A percentile compares a stretch with the other conserved stretches of the same genome.
Conservation (phyloP, 805 yeast species). For the Starmerella vitae region DNA sequence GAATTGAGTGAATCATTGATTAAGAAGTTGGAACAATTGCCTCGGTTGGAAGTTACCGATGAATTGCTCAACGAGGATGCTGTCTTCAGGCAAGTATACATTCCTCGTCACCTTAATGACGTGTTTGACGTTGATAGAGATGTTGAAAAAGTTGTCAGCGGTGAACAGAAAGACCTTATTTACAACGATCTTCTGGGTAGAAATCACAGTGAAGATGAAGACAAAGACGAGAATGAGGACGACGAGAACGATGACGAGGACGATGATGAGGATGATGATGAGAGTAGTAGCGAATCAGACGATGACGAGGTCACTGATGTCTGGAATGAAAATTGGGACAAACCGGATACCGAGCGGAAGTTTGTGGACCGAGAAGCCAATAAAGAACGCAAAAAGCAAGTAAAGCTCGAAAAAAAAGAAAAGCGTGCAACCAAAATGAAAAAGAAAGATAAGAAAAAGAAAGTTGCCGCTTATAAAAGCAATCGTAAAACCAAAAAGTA, state of each 20-base stretch:
- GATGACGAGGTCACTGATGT: slow-evolving; percentile 29
- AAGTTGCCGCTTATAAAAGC: slow-evolving; percentile 40
- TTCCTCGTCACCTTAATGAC: slow-evolving; percentile 47
- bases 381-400: slow-evolving; percentile 57
- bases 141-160: slow-evolving; percentile 31
- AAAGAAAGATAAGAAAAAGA: slow-evolving; percentile 66
- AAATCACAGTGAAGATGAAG: slow-evolving; percentile 10
- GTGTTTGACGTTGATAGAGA: slow-evolving; percentile 58
- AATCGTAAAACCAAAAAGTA: slow-evolving; percentile 10
- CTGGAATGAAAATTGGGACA: slow-evolving; percentile 33
- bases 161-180: slow-evolving; percentile 44
- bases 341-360: slow-evolving; percentile 52
- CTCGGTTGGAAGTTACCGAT: slow-evolving; percentile 24
- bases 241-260: slow-evolving; percentile 14
- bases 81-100: slow-evolving; percentile 72
- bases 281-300: slow-evolving; percentile 19
- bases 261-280: slow-evolving; percentile 23
- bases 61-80: slow-evolving; percentile 61
- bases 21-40: slow-evolving; percentile 19
- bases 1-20: slow-evolving; percentile 26
- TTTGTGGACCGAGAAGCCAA: slow-evolving; percentile 66
- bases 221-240: background rate
- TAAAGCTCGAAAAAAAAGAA: slow-evolving; percentile 66
- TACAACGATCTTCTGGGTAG: slow-evolving; percentile 27
- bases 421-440: slow-evolving; percentile 72